Evolutionary conservation across 495 filamentous ascomycete species (phyloP), one percentile per base, ranked within the genome.

Genomic region (Penicillium simplicissimum): DNA sequence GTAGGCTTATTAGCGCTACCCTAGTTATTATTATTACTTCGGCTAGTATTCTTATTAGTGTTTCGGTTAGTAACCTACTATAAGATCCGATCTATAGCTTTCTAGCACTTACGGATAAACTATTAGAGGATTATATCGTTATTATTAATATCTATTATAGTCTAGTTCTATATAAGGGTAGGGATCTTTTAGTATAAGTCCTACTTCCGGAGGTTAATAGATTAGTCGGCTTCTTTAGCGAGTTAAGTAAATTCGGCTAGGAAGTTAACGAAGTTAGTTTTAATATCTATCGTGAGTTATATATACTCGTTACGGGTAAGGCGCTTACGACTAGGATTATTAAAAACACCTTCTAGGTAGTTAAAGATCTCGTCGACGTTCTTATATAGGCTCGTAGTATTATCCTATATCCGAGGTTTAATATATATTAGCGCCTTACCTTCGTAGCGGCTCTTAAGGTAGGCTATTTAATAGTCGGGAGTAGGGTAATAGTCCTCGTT

Each of bases 111-210:
- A 1, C 15, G n/a, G 17, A 55, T 21, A 17, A 55, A 40, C 23
- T 42, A 0, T 0, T 55, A 9, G 3, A 55, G 33, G 13, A 5
- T 17, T 1, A 38, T n/a, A 0, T 13, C 9, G 2, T 23, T 35
- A 55, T 38, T 1, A 40, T 21, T n/a, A n/a, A n/a, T n/a, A n/a
- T n/a, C n/a, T n/a, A n/a, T n/a, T n/a, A n/a, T n/a, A n/a, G n/a
- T n/a, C 35, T 55, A 9, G 19, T 37, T 55, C 19, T 55, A 15
- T 1, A 55, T 17, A 13, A 55, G 19, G 17, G 21, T 28, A n/a
- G 52, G 52, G 23, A 55, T 35, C 52, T 38, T 55, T 21, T 21
- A 10, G 35, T 55, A 55, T 10, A 55, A 17, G 13, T 55, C 52
- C 3, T 35, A 17, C 52, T 55, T 55, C 1, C 52, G 17, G 5